Evolutionary conservation across 805 yeast species (phyloP).

Genomic region (Schizosaccharomyces japonicus): DNA sequence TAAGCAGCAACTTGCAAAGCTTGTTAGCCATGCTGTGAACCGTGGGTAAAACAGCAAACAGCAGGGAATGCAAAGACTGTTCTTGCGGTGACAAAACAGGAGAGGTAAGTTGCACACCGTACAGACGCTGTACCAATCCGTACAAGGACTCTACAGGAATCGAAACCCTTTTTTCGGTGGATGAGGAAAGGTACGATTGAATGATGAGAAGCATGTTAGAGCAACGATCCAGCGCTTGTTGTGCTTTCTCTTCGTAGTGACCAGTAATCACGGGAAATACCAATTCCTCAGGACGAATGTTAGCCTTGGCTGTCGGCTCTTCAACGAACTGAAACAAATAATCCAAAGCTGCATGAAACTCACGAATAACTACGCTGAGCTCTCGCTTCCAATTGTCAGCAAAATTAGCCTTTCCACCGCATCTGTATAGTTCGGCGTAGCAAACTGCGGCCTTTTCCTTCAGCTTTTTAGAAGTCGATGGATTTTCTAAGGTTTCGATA

Average conservation of each 20-base stretch:
- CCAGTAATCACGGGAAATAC: not conserved
- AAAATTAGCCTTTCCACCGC: not conserved
- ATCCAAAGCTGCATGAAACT: conserved; percentile 1
- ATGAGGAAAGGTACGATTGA: not conserved
- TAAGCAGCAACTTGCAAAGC: not conserved
- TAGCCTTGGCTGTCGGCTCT: not conserved
- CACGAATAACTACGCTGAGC: not conserved
- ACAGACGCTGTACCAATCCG: not conserved
- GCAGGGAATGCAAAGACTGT: not conserved
- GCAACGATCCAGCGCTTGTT: not conserved
- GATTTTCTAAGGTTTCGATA: not conserved
- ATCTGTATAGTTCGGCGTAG: not conserved
- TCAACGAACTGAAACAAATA: not conserved
- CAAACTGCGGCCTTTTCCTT: conserved; percentile 1
- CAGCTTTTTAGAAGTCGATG: not conserved
- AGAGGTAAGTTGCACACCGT: not conserved
- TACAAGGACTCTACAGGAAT: not conserved
- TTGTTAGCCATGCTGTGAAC: not conserved
- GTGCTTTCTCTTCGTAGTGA: not conserved
- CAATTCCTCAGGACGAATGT: not conserved
- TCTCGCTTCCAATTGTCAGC: not conserved
- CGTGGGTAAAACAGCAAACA: not conserved
- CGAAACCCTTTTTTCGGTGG: not conserved
- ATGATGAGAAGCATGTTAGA: not conserved
- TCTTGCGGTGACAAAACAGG: not conserved